Conservation (phyloP, 345 rosid genomes). For the Brassica carinata region DNA sequence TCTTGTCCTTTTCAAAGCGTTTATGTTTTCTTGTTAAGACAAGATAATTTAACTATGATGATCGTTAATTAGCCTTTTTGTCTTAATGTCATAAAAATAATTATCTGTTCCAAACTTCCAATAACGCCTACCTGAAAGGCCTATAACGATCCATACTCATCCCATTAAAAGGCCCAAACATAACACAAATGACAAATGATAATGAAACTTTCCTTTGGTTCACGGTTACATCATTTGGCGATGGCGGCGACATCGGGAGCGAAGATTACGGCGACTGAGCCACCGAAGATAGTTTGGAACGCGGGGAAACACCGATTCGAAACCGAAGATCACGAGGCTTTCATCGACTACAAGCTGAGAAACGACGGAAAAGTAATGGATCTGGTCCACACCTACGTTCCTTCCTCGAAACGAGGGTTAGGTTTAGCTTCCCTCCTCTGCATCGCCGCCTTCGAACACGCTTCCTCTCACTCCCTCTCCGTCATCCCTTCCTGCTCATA, state of each 20-base stretch:
- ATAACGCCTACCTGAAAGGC: background rate
- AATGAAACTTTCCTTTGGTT: background rate
- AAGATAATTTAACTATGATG: too few relatives aligned
- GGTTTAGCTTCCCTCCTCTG: slow-evolving; percentile 90
- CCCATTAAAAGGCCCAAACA: background rate
- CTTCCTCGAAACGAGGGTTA: slow-evolving; percentile 73
- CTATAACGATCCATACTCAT: slow-evolving; percentile 3
- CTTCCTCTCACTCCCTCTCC: slow-evolving; percentile 63
- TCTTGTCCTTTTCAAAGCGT: background rate
- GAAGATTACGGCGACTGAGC: slow-evolving; percentile 28
- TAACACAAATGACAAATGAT: background rate
- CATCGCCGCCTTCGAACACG: slow-evolving; percentile 73
- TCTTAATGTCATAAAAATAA: background rate
- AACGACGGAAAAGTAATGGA: slow-evolving; percentile 67
- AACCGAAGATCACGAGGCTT: slow-evolving; percentile 85
- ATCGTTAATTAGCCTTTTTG: background rate
- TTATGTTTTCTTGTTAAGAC: background rate
- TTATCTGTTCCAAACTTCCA: background rate
- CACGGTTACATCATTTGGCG: background rate
- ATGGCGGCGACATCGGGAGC: slow-evolving; percentile 32
- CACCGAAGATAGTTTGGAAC: slow-evolving; percentile 69
- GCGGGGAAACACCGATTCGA: slow-evolving; percentile 58
- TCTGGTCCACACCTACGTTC: slow-evolving; percentile 77
- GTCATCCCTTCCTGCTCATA: slow-evolving; percentile 84
- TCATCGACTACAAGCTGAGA: slow-evolving; percentile 63